phyloP scores from a whole-genome alignment of 2,329 filamentous ascomycete species.

The Falciphora oryzae region DNA sequence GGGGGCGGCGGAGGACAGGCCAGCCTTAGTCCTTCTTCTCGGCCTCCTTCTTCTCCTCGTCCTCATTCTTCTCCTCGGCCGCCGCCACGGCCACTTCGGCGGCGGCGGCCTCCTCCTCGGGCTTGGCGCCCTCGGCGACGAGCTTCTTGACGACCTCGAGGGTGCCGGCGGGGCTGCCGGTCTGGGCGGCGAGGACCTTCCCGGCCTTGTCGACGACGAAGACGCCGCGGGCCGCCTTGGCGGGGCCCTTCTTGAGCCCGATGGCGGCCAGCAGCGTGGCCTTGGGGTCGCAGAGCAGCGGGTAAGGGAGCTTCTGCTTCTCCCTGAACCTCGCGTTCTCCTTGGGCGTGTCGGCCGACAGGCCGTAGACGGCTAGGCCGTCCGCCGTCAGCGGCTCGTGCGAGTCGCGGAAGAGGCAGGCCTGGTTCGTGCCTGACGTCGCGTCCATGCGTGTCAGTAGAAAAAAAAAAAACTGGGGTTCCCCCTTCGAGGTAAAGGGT shows the following conservation, averaged over 20 bases:
- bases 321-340: constrained; percentile 89
- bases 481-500: too few species aligned
- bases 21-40: constrained; percentile 5
- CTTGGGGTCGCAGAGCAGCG: constrained; percentile 76
- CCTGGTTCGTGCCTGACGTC: constrained; percentile 77
- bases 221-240: constrained; percentile 78
- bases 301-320: constrained; percentile 85
- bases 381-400: constrained; percentile 69
- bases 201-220: constrained; percentile 80
- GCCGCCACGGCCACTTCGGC: constrained; percentile 18
- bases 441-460: not conserved
- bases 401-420: constrained; percentile 84
- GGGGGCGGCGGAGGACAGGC: not conserved
- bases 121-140: constrained; percentile 38
- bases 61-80: constrained; percentile 1
- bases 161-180: constrained; percentile 73
- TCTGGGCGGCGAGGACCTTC: constrained; percentile 63
- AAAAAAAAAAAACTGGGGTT: not conserved
- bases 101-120: constrained; percentile 16
- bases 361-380: constrained; percentile 82
- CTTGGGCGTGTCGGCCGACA: constrained; percentile 82
- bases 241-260: constrained; percentile 78
- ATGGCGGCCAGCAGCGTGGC: constrained; percentile 75
- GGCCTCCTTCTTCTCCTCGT: not conserved
- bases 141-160: constrained; percentile 70